These are phyloP conservation scores for Spergularia marina DNA, from an alignment of 148 eudicot genomes.

Conservation along the genomic window DNA sequence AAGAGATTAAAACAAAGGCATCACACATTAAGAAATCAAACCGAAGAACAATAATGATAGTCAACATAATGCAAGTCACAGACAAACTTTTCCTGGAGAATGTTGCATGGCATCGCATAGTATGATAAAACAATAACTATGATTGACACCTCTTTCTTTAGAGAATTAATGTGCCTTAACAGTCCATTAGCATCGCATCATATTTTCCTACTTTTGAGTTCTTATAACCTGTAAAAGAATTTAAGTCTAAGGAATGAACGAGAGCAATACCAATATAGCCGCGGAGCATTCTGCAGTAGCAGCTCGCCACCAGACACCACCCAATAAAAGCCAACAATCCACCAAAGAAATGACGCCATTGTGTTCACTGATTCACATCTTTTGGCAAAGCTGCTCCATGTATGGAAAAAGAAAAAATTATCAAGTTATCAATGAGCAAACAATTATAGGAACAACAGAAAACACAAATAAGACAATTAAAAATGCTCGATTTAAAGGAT, in stretches of 20 bases:
- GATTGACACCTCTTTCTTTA: not conserved
- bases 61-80: too few relatives aligned
- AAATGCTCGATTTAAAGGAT: not conserved
- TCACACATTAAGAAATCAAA: too few relatives aligned
- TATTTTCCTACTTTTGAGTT: not conserved
- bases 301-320: slow-evolving; percentile 79
- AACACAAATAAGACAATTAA: not conserved
- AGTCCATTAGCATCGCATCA: not conserved
- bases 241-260: not conserved
- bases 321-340: slow-evolving; percentile 98
- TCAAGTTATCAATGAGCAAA: slow-evolving; percentile 4
- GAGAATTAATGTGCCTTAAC: too few relatives aligned
- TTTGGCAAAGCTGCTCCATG: slow-evolving; percentile 49
- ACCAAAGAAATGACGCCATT: slow-evolving; percentile 87
- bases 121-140: not conserved
- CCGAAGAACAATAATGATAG: too few relatives aligned
- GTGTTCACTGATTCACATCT: slow-evolving; percentile 81
- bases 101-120: too few relatives aligned
- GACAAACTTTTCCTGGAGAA: too few relatives aligned
- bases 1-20: too few relatives aligned
- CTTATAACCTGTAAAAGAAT: not conserved
- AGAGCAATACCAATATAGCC: slow-evolving; percentile 70
- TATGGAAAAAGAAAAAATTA: slow-evolving; percentile 10
- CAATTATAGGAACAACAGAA: not conserved
- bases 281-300: slow-evolving; percentile 72